A percentile compares a stretch with the other conserved stretches of the same genome.
Conservation (phyloP, 148 eudicot genomes). For the Cornus controversa region DNA sequence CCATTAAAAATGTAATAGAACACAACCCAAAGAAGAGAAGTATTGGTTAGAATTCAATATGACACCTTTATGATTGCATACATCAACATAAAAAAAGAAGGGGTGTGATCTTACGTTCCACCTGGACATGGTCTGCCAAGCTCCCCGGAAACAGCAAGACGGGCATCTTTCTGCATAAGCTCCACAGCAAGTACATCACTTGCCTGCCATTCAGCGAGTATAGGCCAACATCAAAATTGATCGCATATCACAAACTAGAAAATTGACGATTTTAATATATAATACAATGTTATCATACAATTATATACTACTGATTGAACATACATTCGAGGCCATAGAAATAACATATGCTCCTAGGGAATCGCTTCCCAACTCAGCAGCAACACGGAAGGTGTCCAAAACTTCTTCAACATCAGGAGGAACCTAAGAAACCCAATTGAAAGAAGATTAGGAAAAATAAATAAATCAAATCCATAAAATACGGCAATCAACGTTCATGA, state of each 20-base stretch:
- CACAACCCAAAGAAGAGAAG: not conserved
- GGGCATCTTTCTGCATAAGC: constrained; percentile 90
- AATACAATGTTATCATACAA: not conserved
- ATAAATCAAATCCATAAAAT: not conserved
- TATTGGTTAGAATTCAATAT: not conserved
- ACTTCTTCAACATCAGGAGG: constrained; percentile 80
- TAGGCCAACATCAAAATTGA: not conserved
- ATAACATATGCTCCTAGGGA: constrained; percentile 94
- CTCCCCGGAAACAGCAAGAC: constrained; percentile 71
- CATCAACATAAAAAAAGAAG: constrained; percentile 1
- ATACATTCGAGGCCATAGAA: constrained; percentile 94
- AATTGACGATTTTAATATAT: not conserved
- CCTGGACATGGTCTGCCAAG: constrained; percentile 71
- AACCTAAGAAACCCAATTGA: constrained; percentile 40
- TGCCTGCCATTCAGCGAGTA: constrained; percentile 46
- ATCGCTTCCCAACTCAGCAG: constrained; percentile 90
- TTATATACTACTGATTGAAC: constrained; percentile 9
- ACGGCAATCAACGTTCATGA: not conserved
- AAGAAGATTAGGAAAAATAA: constrained; percentile 1
- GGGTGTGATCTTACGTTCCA: constrained; percentile 60
- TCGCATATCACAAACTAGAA: not conserved
- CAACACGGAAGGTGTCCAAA: constrained; percentile 77
- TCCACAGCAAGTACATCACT: constrained; percentile 95
- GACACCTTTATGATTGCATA: not conserved
- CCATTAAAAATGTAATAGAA: not conserved